phyloP scores from a whole-genome alignment of 352 stramenopile species.

The Globisporangium uncinulatum region DNA sequence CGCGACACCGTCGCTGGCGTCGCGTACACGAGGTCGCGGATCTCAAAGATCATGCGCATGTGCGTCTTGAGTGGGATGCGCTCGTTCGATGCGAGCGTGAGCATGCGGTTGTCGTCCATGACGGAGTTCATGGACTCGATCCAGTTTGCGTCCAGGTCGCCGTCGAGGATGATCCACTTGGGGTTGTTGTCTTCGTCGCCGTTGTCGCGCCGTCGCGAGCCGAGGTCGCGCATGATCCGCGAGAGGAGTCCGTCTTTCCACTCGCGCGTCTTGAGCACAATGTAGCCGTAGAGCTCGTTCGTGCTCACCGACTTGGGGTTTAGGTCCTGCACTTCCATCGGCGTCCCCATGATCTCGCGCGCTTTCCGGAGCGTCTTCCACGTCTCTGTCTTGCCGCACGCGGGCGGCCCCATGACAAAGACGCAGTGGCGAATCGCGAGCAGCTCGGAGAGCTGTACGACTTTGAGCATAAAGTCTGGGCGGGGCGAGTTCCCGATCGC shows the following conservation, averaged over 20 bases:
- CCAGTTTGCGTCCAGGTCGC: conserved; percentile 97
- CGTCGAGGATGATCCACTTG: conserved; percentile 97
- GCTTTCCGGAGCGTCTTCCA: conserved; percentile 93
- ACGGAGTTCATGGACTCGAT: conserved; percentile 97
- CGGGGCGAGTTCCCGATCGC: conserved; percentile 77
- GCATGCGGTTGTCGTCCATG: conserved; percentile 97
- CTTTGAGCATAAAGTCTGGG: conserved; percentile 90
- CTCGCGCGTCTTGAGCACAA: conserved; percentile 92
- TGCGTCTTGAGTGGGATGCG: conserved; percentile 94
- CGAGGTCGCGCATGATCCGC: conserved; percentile 95
- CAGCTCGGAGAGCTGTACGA: conserved; percentile 94
- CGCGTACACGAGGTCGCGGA: conserved; percentile 93
- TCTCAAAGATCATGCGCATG: conserved; percentile 98
- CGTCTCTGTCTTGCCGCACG: conserved; percentile 93
- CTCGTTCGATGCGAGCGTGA: conserved; percentile 96
- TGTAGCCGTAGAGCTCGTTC: conserved; percentile 96
- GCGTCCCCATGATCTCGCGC: conserved; percentile 81
- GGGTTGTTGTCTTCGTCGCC: conserved; percentile 88
- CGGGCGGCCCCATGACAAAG: conserved; percentile 94
- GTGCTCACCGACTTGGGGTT: conserved; percentile 96
- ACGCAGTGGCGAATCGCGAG: conserved; percentile 95
- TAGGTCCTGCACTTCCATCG: conserved; percentile 90
- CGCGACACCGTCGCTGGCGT: conserved; percentile 94
- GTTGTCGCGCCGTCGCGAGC: conserved; percentile 85
- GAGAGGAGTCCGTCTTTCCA: conserved; percentile 95